Conservation (phyloP, 148 eudicot species). For the Cornus suecica region DNA sequence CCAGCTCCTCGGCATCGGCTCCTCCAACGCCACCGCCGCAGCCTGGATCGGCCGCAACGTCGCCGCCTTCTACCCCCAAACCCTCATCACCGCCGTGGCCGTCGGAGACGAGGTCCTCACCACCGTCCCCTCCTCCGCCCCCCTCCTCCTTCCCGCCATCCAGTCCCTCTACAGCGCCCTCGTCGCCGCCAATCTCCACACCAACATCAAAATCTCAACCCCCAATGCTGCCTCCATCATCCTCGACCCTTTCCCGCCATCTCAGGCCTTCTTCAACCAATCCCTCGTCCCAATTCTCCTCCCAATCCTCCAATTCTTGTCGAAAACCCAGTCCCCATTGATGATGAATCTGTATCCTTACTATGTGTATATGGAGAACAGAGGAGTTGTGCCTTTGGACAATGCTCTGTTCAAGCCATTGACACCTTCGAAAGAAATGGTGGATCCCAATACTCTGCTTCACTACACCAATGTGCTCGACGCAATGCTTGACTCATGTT, state of each 20-base stretch:
- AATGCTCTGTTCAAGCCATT: conserved; percentile 82
- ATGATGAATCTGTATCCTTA: conserved; percentile 97
- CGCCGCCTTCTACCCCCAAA: conserved; percentile 61
- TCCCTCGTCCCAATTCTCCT: conserved; percentile 46
- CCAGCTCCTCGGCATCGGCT: conserved; percentile 74
- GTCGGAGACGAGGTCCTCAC: conserved; percentile 93
- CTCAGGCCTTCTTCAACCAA: conserved; percentile 87
- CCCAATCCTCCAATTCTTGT: conserved; percentile 64
- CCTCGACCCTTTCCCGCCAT: conserved; percentile 90
- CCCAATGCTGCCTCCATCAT: conserved; percentile 75
- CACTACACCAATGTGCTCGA: conserved; percentile 90
- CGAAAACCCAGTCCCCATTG: conserved; percentile 66
- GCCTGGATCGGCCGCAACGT: conserved; percentile 75
- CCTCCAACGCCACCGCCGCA: conserved; percentile 83
- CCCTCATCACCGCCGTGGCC: conserved; percentile 66
- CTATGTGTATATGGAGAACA: conserved; percentile 90
- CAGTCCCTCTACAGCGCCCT: conserved; percentile 69
- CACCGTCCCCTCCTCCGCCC: conserved; percentile 57
- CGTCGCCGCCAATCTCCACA: conserved; percentile 67
- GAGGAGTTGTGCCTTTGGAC: conserved; percentile 88
- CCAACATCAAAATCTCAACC: conserved; percentile 63
- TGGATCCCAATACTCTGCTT: conserved; percentile 84
- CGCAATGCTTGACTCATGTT: conserved; percentile 90
- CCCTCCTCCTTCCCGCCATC: conserved; percentile 77
- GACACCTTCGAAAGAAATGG: conserved; percentile 95